Percentiles rank a stretch among this genome's conserved stretches.
Conservation (phyloP, 257 asterid genomes). For the Knoxia roxburghii region DNA sequence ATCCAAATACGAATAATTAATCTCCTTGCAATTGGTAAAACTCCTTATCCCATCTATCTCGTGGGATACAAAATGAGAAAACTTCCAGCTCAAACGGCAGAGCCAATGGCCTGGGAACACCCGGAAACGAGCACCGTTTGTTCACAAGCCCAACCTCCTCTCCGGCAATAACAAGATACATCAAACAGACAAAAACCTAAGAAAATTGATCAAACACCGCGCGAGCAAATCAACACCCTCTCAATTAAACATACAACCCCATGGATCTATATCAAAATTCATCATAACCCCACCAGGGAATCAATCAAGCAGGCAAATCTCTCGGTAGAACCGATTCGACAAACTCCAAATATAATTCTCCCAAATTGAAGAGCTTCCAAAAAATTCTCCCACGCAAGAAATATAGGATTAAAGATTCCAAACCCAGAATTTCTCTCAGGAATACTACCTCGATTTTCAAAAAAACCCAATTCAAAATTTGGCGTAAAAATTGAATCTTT, state of each 20-base stretch:
- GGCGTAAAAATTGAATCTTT: slow-evolving; percentile 4
- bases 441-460: slow-evolving; percentile 3
- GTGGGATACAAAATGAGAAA: slow-evolving; percentile 43
- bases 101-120: slow-evolving; percentile 78
- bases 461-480: not conserved
- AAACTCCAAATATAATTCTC: not conserved
- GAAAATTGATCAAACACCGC: slow-evolving; percentile 10
- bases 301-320: slow-evolving; percentile 11
- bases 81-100: slow-evolving; percentile 48
- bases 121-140: slow-evolving; percentile 38
- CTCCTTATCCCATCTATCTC: slow-evolving; percentile 88
- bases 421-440: not conserved
- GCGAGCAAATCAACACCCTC: slow-evolving; percentile 21
- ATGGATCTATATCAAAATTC: slow-evolving; percentile 24
- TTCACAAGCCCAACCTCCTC: slow-evolving; percentile 63
- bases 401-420: not conserved
- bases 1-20: slow-evolving; percentile 23
- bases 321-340: not conserved
- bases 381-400: not conserved
- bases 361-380: not conserved
- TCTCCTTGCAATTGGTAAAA: slow-evolving; percentile 76
- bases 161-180: slow-evolving; percentile 51
- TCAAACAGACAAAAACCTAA: slow-evolving; percentile 41
- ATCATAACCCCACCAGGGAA: not conserved
- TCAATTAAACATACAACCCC: slow-evolving; percentile 26